phyloP scores from a whole-genome alignment of 805 yeast species.

The Sungouiella thailandica region DNA sequence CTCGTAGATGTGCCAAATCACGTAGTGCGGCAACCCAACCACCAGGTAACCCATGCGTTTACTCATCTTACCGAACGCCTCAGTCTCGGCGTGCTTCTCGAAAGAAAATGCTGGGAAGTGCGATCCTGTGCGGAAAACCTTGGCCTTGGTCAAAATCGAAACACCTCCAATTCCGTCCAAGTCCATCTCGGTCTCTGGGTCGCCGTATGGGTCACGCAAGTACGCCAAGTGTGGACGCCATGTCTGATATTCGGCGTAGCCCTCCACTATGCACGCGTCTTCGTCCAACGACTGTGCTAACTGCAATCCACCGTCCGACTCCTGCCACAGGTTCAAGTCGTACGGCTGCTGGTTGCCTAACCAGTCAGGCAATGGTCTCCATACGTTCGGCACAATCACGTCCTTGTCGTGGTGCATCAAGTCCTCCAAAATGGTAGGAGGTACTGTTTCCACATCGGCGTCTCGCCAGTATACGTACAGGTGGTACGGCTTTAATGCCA shows the following conservation, averaged over 20 bases:
- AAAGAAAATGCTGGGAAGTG: constrained; percentile 97
- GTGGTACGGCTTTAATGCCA: constrained; percentile 86
- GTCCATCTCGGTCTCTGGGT: constrained; percentile 88
- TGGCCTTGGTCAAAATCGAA: constrained; percentile 81
- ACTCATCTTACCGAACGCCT: constrained; percentile 90
- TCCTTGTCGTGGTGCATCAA: constrained; percentile 88
- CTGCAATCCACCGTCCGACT: constrained; percentile 75
- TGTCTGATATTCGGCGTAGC: constrained; percentile 94
- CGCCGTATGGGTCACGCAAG: constrained; percentile 90
- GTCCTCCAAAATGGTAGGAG: constrained; percentile 81
- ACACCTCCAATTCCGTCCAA: constrained; percentile 98
- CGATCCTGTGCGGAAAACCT: constrained; percentile 80
- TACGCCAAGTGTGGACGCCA: constrained; percentile 98
- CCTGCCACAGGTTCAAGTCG: constrained; percentile 83
- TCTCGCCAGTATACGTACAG: constrained; percentile 98
- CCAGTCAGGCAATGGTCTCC: constrained; percentile 89
- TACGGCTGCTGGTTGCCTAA: constrained; percentile 80
- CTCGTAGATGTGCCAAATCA: constrained; percentile 86
- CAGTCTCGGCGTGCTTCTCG: constrained; percentile 96
- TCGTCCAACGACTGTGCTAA: constrained; percentile 76
- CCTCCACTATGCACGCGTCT: constrained; percentile 96
- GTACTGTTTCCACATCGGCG: constrained; percentile 92
- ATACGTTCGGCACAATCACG: constrained; percentile 90
- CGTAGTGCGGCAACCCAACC: constrained; percentile 89
- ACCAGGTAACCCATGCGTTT: constrained; percentile 84